Evolutionary conservation across 306 rosid species (phyloP).

Genomic region (Biancaea sappan): DNA sequence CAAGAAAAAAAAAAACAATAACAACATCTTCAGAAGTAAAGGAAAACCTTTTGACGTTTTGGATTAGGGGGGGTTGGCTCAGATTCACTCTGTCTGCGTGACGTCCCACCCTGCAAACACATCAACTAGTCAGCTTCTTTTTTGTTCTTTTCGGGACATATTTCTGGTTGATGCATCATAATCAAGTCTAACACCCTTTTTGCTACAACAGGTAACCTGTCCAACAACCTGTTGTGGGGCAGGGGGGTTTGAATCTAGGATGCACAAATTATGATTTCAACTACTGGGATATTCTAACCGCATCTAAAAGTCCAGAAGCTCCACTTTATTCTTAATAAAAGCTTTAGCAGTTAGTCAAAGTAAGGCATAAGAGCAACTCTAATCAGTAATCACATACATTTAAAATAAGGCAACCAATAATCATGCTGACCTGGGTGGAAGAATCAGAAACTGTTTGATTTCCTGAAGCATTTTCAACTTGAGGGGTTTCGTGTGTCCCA

Average conservation of each 20-base stretch:
- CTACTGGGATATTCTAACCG: slow-evolving; percentile 27
- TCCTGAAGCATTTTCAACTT: slow-evolving; percentile 47
- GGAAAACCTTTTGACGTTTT: slow-evolving; percentile 84
- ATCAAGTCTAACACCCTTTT: neutral
- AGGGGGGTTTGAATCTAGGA: slow-evolving; percentile 17
- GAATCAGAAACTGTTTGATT: slow-evolving; percentile 45
- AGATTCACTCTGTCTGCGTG: slow-evolving; percentile 50
- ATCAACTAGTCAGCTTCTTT: slow-evolving; percentile 27
- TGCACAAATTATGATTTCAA: slow-evolving; percentile 5
- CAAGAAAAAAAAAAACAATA: neutral
- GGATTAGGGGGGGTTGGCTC: slow-evolving; percentile 63
- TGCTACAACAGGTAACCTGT: neutral
- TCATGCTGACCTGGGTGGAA: slow-evolving; percentile 56
- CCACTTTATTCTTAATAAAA: neutral
- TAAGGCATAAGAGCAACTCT: neutral
- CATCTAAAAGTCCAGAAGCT: slow-evolving; percentile 21
- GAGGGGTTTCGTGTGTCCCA: slow-evolving; percentile 25
- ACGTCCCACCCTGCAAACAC: slow-evolving; percentile 58
- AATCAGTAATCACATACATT: neutral
- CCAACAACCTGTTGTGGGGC: neutral
- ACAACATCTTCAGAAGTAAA: slow-evolving; percentile 15
- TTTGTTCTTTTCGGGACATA: neutral
- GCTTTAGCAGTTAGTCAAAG: slow-evolving; percentile 17
- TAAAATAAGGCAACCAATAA: slow-evolving; percentile 23
- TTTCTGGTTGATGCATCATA: neutral